Evolutionary conservation across 768 basidiomycete genomes (phyloP).

Genomic region (Phlebiopsis flavidoalba): DNA sequence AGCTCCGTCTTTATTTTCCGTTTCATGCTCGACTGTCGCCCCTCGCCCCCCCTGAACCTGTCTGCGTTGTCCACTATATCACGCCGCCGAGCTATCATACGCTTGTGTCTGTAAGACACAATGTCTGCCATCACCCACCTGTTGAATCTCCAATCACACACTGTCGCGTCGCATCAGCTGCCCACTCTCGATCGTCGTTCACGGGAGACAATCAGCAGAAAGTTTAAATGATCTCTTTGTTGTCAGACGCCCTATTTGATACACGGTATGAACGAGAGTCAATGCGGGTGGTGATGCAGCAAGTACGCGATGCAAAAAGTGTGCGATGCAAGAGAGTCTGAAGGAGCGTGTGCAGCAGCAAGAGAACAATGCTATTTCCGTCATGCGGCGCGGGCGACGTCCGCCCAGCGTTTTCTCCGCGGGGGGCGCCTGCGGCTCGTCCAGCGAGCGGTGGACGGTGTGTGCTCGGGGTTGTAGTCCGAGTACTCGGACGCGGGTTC

Average conservation of each 20-base stretch:
- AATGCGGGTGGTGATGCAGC: background rate
- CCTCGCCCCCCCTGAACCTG: background rate
- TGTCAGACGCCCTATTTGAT: background rate
- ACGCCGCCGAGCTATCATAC: conserved; percentile 23
- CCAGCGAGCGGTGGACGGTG: conserved; percentile 4
- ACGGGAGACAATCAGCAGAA: background rate
- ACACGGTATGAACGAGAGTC: conserved; percentile 2
- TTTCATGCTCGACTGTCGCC: background rate
- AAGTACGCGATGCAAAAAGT: background rate
- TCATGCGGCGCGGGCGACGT: background rate
- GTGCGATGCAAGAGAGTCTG: background rate
- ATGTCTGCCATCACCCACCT: conserved; percentile 15
- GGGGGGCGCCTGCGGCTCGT: background rate
- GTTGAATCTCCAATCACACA: conserved; percentile 2
- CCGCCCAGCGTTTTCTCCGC: conserved; percentile 2
- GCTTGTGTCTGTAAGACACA: conserved; percentile 28
- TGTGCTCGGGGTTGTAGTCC: conserved; percentile 12
- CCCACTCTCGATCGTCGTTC: background rate
- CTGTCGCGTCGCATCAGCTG: background rate
- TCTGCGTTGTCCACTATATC: conserved; percentile 5
- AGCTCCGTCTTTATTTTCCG: background rate
- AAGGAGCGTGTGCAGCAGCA: background rate
- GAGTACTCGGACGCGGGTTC: conserved; percentile 9
- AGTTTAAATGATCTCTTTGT: background rate
- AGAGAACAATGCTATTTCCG: background rate